Conservation (phyloP, 768 basidiomycete genomes). For the Amanita molliuscula region DNA sequence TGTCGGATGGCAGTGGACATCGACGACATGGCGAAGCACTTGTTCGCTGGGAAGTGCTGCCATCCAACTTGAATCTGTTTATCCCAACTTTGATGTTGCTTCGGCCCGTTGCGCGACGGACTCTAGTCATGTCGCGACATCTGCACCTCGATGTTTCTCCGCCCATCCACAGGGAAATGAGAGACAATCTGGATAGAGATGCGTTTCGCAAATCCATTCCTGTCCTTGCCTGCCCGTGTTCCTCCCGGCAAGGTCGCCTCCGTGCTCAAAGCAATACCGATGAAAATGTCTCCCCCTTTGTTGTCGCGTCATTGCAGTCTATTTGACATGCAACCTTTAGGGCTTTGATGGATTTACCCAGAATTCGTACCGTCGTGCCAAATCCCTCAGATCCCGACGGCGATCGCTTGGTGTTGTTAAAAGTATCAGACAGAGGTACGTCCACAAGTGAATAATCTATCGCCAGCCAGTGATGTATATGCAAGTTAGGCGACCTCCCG, state of each 20-base stretch:
- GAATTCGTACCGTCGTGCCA: constrained; percentile 45
- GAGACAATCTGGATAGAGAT: constrained; percentile 43
- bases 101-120: no score
- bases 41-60: constrained; percentile 15
- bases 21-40: constrained; percentile 63
- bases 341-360: constrained; percentile 58
- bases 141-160: constrained; percentile 29
- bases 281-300: constrained; percentile 38
- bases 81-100: not conserved
- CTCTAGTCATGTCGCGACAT: constrained; percentile 21
- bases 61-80: not conserved
- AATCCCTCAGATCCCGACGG: constrained; percentile 38
- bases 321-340: constrained; percentile 24
- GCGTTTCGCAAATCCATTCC: constrained; percentile 58
- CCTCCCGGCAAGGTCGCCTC: constrained; percentile 42
- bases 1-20: constrained; percentile 91
- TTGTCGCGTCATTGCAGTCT: not conserved
- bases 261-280: constrained; percentile 44
- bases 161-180: constrained; percentile 19
- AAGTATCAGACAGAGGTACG: constrained; percentile 51
- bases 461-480: constrained; percentile 11
- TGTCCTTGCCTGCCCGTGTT: constrained; percentile 59
- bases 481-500: constrained; percentile 63
- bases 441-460: not conserved
- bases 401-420: constrained; percentile 57